These are phyloP conservation scores for Triticum dicoccoides DNA, from an alignment of 176 grass and related monocot genomes.

Conservation along the genomic window DNA sequence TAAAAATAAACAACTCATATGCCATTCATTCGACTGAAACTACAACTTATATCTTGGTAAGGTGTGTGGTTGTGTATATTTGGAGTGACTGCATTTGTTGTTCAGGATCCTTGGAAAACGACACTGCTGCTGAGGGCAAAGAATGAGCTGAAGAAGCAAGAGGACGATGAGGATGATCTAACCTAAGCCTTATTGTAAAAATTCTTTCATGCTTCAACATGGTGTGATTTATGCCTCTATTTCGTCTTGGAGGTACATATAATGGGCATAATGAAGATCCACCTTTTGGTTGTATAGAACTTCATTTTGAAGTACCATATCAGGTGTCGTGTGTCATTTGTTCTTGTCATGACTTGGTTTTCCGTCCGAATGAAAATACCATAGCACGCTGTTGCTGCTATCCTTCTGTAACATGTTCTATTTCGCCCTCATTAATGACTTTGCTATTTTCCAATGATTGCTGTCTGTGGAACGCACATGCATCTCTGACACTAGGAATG, in stretches of 20 bases:
- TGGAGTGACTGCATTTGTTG: neutral
- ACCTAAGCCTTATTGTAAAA: conserved; percentile 55
- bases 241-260: conserved; percentile 32
- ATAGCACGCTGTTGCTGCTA: conserved; percentile 13
- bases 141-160: conserved; percentile 86
- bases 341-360: conserved; percentile 10
- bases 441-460: no score
- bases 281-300: conserved; percentile 36
- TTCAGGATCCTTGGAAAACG: conserved; percentile 98
- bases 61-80: neutral
- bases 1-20: neutral
- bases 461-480: no score
- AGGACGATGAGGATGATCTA: conserved; percentile 91
- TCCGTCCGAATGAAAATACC: neutral
- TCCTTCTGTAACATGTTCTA: neutral
- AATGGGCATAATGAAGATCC: conserved; percentile 32
- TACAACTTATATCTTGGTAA: neutral
- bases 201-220: neutral
- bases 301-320: conserved; percentile 11
- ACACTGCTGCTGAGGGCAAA: conserved; percentile 87
- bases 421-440: no score
- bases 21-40: neutral
- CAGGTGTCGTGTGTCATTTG: neutral
- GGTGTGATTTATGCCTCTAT: conserved; percentile 25
- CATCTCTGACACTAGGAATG: no score